Conservation (phyloP, 2,329 filamentous ascomycete species). For the Trichoderma oligosporum region DNA sequence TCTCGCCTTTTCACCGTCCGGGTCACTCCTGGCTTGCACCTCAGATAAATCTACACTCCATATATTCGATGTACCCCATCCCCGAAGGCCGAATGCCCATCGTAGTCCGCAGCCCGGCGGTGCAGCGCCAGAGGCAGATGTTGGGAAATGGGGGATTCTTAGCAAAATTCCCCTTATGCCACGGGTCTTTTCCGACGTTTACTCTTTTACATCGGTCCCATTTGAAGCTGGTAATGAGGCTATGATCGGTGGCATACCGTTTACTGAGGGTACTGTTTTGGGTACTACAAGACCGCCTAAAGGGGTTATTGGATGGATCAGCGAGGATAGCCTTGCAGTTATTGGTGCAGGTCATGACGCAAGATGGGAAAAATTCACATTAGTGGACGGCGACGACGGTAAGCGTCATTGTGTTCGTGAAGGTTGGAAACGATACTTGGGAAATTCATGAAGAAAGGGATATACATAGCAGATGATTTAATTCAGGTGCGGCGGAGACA, state of each 20-base stretch:
- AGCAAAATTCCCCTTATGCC: constrained; percentile 82
- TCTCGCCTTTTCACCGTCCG: constrained; percentile 79
- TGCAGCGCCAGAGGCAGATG: constrained; percentile 42
- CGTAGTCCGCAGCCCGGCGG: constrained; percentile 31
- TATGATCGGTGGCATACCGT: constrained; percentile 42
- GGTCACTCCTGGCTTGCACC: constrained; percentile 78
- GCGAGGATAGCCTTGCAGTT: constrained; percentile 69
- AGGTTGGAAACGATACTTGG: constrained; percentile 78
- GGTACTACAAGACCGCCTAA: constrained; percentile 63
- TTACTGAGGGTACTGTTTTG: constrained; percentile 44
- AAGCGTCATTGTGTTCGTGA: constrained; percentile 64
- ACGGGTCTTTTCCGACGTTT: constrained; percentile 81
- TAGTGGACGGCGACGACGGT: constrained; percentile 66
- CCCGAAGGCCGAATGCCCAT: constrained; percentile 39
- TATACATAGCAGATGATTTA: not conserved
- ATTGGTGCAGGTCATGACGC: constrained; percentile 76
- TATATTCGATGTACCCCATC: constrained; percentile 77
- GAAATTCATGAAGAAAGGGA: constrained; percentile 32
- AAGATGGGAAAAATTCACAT: constrained; percentile 81
- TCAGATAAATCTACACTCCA: constrained; percentile 97
- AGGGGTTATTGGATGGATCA: constrained; percentile 80
- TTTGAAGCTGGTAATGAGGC: constrained; percentile 82
- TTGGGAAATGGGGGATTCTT: constrained; percentile 80
- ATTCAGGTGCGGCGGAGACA: not conserved
- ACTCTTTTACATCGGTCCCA: constrained; percentile 74